Evolutionary conservation across 106 monocot species (phyloP).

Genomic region (Platanthera zijinensis): DNA sequence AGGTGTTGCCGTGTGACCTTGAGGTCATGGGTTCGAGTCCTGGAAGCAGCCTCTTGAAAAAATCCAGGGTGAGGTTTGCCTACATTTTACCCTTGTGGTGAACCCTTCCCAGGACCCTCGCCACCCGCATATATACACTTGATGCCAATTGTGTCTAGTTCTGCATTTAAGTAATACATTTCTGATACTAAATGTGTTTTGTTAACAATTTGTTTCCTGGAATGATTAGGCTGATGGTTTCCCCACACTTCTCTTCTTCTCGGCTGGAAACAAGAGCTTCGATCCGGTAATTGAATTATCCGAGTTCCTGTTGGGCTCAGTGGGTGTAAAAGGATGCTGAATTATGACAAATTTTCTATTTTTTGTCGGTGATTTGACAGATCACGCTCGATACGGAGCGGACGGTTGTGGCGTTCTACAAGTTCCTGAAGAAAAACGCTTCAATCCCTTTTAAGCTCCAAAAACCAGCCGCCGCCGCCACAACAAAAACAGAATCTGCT

Average conservation of each 20-base stretch:
- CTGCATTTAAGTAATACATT: no score
- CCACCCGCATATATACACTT: no score
- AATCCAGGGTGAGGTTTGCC: no score
- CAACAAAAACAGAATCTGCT: neutral
- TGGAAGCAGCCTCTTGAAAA: no score
- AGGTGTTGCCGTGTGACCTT: no score
- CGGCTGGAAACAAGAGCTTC: conserved; percentile 96
- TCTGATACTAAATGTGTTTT: no score
- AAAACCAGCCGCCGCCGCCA: conserved; percentile 22
- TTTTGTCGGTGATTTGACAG: conserved; percentile 1
- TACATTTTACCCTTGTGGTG: neutral
- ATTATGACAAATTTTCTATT: neutral
- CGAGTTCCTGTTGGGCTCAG: no score
- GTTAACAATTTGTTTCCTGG: neutral
- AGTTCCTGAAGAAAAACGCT: conserved; percentile 57
- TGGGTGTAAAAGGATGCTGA: neutral
- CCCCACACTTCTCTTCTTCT: conserved; percentile 92
- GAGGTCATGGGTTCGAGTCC: no score
- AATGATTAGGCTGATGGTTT: conserved; percentile 73
- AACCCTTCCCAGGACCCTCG: no score
- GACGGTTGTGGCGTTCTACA: conserved; percentile 58
- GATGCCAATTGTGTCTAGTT: no score
- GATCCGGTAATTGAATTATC: conserved; percentile 59
- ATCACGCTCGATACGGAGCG: conserved; percentile 28
- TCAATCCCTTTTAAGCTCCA: conserved; percentile 58